Conservation (phyloP, 495 filamentous ascomycete genomes). For the Penicillium canariense region DNA sequence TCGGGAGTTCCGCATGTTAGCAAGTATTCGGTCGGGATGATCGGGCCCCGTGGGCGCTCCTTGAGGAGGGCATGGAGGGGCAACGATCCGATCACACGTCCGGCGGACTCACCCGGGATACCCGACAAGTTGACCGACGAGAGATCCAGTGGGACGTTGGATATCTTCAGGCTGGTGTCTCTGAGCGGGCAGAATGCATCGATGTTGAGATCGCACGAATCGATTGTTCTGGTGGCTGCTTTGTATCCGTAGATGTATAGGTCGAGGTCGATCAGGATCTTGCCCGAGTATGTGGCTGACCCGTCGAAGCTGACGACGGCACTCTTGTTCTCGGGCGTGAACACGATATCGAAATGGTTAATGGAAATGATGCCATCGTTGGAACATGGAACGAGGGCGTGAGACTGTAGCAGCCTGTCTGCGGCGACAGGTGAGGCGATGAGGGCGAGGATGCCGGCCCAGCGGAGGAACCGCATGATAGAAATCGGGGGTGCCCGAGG, state of each 20-base stretch:
- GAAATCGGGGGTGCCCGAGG: background rate
- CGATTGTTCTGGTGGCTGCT: slow-evolving; percentile 54
- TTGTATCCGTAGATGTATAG: slow-evolving; percentile 75
- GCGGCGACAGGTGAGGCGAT: slow-evolving; percentile 54
- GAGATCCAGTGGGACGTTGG: slow-evolving; percentile 59
- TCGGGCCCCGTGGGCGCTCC: too few relatives aligned
- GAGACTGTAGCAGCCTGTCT: slow-evolving; percentile 49
- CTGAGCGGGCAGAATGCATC: slow-evolving; percentile 77
- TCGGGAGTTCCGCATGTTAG: background rate
- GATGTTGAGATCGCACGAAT: slow-evolving; percentile 67
- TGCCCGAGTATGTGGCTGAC: slow-evolving; percentile 69
- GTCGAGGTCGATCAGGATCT: slow-evolving; percentile 65
- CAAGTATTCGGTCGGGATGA: background rate
- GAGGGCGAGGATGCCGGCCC: slow-evolving; percentile 16
- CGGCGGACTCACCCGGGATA: slow-evolving; percentile 64
- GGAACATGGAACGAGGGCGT: slow-evolving; percentile 66
- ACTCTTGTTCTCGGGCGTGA: slow-evolving; percentile 63
- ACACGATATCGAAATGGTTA: slow-evolving; percentile 67
- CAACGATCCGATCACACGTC: too few relatives aligned
- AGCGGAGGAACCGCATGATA: slow-evolving; percentile 16
- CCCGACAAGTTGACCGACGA: slow-evolving; percentile 48
- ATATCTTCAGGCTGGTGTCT: slow-evolving; percentile 29
- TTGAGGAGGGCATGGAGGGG: background rate
- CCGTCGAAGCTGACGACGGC: slow-evolving; percentile 68
- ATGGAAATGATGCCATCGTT: slow-evolving; percentile 63